Evolutionary conservation across 192 early-diverging fungal species (phyloP).

Genomic region (Entophlyctis luteolus): DNA sequence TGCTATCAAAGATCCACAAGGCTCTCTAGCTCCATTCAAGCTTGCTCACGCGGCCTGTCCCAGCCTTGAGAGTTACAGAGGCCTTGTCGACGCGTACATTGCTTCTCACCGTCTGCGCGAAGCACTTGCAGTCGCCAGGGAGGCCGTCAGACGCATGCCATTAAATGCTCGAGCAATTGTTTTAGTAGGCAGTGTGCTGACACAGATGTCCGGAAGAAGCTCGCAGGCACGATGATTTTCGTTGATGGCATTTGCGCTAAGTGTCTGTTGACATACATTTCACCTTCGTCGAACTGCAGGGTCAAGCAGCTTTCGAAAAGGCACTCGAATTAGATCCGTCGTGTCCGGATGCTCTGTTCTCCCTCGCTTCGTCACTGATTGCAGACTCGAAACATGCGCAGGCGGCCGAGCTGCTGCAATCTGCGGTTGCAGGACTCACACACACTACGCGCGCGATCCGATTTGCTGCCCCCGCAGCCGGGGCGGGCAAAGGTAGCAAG

Average conservation of each 20-base stretch:
- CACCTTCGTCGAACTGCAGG: background rate
- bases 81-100: constrained; percentile 14
- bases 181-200: constrained; percentile 3
- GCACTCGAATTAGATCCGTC: constrained; percentile 16
- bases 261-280: background rate
- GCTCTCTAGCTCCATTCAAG: background rate
- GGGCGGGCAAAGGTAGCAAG: too few species aligned
- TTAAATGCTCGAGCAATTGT: constrained; percentile 2
- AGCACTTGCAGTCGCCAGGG: constrained; percentile 13
- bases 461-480: too few species aligned
- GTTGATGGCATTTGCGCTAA: background rate
- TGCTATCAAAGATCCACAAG: background rate
- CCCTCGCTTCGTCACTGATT: background rate
- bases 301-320: background rate
- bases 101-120: background rate
- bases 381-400: background rate
- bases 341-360: constrained; percentile 16
- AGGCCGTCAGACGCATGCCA: constrained; percentile 11
- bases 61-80: background rate
- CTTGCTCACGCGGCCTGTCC: background rate
- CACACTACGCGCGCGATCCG: too few species aligned
- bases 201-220: constrained; percentile 4
- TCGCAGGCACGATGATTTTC: constrained; percentile 1
- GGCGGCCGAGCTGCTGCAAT: background rate
- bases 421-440: background rate